These are phyloP conservation scores for Leishmania turanica DNA, from an alignment of 208 protist genomes.

Conservation along the genomic window DNA sequence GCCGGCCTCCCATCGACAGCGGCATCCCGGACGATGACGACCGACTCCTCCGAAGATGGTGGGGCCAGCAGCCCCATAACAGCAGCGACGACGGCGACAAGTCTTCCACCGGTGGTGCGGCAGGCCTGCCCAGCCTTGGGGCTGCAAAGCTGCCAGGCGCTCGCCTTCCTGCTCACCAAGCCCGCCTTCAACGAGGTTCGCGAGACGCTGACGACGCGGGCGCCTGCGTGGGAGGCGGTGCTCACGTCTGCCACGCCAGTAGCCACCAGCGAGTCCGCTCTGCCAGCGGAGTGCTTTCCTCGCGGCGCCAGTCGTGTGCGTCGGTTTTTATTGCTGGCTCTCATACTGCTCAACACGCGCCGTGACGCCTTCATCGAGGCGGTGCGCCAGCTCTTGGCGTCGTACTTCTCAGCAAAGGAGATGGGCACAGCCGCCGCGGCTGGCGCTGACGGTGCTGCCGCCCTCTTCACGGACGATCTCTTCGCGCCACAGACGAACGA, in stretches of 20 bases:
- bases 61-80: neutral
- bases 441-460: neutral
- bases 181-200: conserved; percentile 69
- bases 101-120: conserved; percentile 35
- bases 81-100: too few species aligned
- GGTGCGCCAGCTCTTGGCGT: conserved; percentile 55
- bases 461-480: conserved; percentile 39
- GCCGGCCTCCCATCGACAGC: neutral
- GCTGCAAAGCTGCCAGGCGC: conserved; percentile 31
- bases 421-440: conserved; percentile 8
- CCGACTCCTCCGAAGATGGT: neutral
- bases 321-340: conserved; percentile 53
- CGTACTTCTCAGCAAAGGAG: conserved; percentile 63
- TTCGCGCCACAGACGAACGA: conserved; percentile 54
- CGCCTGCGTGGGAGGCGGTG: conserved; percentile 56
- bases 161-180: conserved; percentile 52
- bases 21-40: neutral
- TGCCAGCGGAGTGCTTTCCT: conserved; percentile 40
- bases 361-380: conserved; percentile 76
- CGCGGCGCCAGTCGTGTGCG: conserved; percentile 40
- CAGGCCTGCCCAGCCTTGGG: conserved; percentile 33
- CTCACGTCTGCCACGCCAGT: conserved; percentile 51
- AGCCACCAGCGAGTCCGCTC: conserved; percentile 39
- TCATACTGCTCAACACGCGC: conserved; percentile 76
- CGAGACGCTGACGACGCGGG: conserved; percentile 47